phyloP scores from a whole-genome alignment of 2,329 filamentous ascomycete genomes.

The Periconia sp. region DNA sequence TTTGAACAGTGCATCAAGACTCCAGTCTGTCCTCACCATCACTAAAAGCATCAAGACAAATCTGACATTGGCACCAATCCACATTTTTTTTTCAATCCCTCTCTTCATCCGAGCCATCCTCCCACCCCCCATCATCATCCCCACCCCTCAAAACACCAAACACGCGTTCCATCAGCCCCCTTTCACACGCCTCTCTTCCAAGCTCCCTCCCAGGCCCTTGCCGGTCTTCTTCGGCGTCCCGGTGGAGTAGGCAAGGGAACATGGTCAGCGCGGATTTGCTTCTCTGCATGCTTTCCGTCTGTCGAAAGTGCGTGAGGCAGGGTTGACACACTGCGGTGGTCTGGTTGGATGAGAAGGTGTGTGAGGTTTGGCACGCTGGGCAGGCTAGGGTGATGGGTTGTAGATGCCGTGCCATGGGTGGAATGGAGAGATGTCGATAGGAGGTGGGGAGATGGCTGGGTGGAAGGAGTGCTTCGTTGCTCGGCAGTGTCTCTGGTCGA shows the following conservation, averaged over 20 bases:
- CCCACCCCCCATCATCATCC: neutral
- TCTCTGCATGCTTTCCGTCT: neutral
- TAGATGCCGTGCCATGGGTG: too few relatives aligned
- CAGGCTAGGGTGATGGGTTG: conserved; percentile 1
- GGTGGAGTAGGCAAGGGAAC: conserved; percentile 18
- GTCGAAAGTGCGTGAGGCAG: conserved; percentile 13
- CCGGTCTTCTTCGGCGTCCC: neutral
- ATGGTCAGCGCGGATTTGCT: conserved; percentile 6
- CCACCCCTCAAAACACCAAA: neutral
- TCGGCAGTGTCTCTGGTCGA: too few relatives aligned
- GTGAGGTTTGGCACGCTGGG: conserved; percentile 2
- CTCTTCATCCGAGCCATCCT: neutral
- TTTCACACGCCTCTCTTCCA: neutral
- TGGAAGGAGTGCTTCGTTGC: neutral
- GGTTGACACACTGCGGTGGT: conserved; percentile 8
- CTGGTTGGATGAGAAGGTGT: neutral
- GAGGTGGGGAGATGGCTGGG: neutral
- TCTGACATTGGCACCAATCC: too few relatives aligned
- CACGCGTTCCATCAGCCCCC: neutral
- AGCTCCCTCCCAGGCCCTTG: neutral
- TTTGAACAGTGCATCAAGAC: too few relatives aligned
- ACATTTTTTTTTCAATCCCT: neutral
- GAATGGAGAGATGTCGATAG: too few relatives aligned
- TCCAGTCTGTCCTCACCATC: too few relatives aligned
- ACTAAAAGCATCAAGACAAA: too few relatives aligned